phyloP scores from a whole-genome alignment of 768 basidiomycete genomes.

The Boletus tomentosulus region DNA sequence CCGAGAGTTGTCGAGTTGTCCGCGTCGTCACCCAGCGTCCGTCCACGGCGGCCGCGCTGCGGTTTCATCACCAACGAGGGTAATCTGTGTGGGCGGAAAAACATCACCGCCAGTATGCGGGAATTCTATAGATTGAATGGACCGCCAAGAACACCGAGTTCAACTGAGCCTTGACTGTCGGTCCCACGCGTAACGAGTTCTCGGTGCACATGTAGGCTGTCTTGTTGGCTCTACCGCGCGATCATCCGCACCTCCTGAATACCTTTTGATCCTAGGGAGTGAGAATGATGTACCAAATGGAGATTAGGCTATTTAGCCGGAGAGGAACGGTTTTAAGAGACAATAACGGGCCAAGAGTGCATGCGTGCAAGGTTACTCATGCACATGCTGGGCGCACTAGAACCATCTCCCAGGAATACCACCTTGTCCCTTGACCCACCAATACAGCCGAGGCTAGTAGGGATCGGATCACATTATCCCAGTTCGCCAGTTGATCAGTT shows the following conservation, averaged over 20 bases:
- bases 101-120: background rate
- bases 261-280: slow-evolving; percentile 54
- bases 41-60: background rate
- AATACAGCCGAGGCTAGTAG: background rate
- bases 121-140: background rate
- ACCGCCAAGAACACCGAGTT: background rate
- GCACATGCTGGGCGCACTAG: background rate
- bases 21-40: background rate
- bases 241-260: slow-evolving; percentile 61
- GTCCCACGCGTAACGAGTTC: slow-evolving; percentile 34
- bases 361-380: slow-evolving; percentile 3
- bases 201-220: slow-evolving; percentile 31
- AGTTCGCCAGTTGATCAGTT: background rate
- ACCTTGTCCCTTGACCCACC: background rate
- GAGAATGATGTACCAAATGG: slow-evolving; percentile 20
- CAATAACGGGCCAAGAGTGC: slow-evolving; percentile 33
- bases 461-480: background rate
- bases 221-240: slow-evolving; percentile 51
- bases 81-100: background rate
- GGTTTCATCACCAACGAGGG: background rate
- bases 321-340: slow-evolving; percentile 42
- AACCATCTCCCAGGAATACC: background rate
- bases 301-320: slow-evolving; percentile 13
- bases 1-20: background rate
- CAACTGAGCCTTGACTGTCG: background rate